Conservation (phyloP, 1,284 basidiomycete species). For the Apiotrichum laibachii region DNA sequence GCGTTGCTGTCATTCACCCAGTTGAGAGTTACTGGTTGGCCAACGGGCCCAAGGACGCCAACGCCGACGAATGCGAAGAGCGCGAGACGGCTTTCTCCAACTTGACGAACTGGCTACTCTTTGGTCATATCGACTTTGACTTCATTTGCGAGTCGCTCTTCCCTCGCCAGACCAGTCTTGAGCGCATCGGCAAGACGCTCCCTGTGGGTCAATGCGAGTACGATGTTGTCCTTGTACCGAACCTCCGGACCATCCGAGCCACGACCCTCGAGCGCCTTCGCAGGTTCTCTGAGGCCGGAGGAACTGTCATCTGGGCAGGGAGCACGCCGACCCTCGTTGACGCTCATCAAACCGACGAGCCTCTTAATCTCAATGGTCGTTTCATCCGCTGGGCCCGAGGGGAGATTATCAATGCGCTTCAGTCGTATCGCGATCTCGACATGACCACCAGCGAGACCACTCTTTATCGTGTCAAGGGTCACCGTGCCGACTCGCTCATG, state of each 20-base stretch:
- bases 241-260: slow-evolving; percentile 30
- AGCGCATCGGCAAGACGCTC: slow-evolving; percentile 17
- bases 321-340: slow-evolving; percentile 27
- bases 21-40: slow-evolving; percentile 35
- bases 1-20: slow-evolving; percentile 36
- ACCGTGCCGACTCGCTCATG: slow-evolving; percentile 25
- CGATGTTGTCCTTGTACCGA: slow-evolving; percentile 30
- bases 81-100: slow-evolving; percentile 28
- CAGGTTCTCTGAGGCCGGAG: slow-evolving; percentile 23
- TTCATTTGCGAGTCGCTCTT: slow-evolving; percentile 40
- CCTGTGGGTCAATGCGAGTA: slow-evolving; percentile 31
- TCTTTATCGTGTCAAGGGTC: slow-evolving; percentile 22
- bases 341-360: slow-evolving; percentile 5
- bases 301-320: slow-evolving; percentile 30
- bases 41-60: slow-evolving; percentile 29
- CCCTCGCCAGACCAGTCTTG: slow-evolving; percentile 20
- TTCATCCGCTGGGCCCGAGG: slow-evolving; percentile 11
- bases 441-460: slow-evolving; percentile 25
- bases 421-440: slow-evolving; percentile 24
- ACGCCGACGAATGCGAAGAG: slow-evolving; percentile 23
- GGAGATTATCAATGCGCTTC: slow-evolving; percentile 19
- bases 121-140: slow-evolving; percentile 33
- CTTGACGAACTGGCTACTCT: slow-evolving; percentile 32
- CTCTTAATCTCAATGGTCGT: slow-evolving; percentile 1
- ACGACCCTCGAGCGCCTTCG: slow-evolving; percentile 27